Evolutionary conservation across 352 stramenopile species (phyloP).

Genomic region (Phytophthora ramorum): DNA sequence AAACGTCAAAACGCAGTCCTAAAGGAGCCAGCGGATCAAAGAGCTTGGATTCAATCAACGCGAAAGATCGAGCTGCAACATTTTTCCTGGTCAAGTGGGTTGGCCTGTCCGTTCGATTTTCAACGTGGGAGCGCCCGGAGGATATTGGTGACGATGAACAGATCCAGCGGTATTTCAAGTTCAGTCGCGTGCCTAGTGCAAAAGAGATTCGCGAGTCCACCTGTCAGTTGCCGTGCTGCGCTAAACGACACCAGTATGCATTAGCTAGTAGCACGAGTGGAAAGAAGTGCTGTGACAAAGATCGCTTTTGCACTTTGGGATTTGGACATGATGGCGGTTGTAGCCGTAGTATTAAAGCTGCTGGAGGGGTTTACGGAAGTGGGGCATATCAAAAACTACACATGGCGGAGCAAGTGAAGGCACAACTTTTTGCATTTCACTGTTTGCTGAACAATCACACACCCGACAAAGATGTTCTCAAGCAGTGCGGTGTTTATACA

Average conservation of each 20-base stretch:
- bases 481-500: conserved; percentile 85
- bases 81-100: conserved; percentile 92
- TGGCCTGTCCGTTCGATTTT: conserved; percentile 84
- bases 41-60: conserved; percentile 31
- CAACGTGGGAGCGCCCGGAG: conserved; percentile 88
- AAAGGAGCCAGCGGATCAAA: conserved; percentile 33
- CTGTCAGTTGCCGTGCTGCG: conserved; percentile 87
- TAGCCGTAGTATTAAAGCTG: conserved; percentile 75
- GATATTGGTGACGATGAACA: conserved; percentile 91
- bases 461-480: conserved; percentile 85
- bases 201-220: conserved; percentile 87
- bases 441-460: conserved; percentile 90
- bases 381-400: conserved; percentile 67
- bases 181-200: conserved; percentile 79
- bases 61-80: conserved; percentile 58
- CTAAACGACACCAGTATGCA: conserved; percentile 75
- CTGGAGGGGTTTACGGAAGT: conserved; percentile 78
- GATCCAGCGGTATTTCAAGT: conserved; percentile 91
- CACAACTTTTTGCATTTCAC: conserved; percentile 89
- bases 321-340: conserved; percentile 78
- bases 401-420: conserved; percentile 89
- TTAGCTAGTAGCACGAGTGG: conserved; percentile 43
- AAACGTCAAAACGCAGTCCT: conserved; percentile 41
- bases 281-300: conserved; percentile 76
- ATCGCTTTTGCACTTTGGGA: conserved; percentile 86